Evolutionary conservation across 306 rosid genomes (phyloP).

Genomic region (Cotoneaster glaucophyllus): DNA sequence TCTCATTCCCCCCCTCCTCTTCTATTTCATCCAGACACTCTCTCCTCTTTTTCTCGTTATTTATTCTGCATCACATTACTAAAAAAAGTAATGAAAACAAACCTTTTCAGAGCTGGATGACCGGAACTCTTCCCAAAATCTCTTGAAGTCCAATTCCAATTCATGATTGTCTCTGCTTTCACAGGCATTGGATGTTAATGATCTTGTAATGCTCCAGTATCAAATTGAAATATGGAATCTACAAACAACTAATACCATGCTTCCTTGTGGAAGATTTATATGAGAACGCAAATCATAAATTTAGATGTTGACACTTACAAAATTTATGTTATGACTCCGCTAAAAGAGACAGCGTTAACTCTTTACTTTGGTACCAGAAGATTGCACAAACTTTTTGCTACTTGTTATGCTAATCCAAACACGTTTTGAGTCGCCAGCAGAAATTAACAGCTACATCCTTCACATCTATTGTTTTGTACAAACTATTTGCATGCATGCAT

Average conservation of each 20-base stretch:
- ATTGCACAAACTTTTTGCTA: background rate
- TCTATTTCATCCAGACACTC: background rate
- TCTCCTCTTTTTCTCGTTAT: background rate
- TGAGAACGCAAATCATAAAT: background rate
- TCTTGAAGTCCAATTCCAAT: slow-evolving; percentile 99
- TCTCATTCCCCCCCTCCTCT: background rate
- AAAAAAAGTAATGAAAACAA: slow-evolving; percentile 22
- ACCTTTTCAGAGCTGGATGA: slow-evolving; percentile 99
- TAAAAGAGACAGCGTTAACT: background rate
- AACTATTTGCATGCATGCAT: background rate
- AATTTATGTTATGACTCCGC: background rate
- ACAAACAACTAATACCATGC: background rate
- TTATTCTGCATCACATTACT: background rate
- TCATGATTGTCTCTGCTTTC: slow-evolving; percentile 87
- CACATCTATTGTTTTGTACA: background rate
- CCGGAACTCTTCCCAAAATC: slow-evolving; percentile 98
- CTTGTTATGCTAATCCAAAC: background rate
- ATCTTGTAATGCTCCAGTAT: background rate
- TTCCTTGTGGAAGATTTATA: background rate
- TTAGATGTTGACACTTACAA: background rate
- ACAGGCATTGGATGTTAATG: slow-evolving; percentile 14
- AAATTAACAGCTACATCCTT: background rate
- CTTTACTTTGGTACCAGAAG: background rate
- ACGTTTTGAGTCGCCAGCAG: background rate
- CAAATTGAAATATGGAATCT: background rate